A percentile compares a stretch with the other conserved stretches of the same genome.
phyloP scores from a whole-genome alignment of 2,329 filamentous ascomycete genomes.

The Rutstroemia sp. region DNA sequence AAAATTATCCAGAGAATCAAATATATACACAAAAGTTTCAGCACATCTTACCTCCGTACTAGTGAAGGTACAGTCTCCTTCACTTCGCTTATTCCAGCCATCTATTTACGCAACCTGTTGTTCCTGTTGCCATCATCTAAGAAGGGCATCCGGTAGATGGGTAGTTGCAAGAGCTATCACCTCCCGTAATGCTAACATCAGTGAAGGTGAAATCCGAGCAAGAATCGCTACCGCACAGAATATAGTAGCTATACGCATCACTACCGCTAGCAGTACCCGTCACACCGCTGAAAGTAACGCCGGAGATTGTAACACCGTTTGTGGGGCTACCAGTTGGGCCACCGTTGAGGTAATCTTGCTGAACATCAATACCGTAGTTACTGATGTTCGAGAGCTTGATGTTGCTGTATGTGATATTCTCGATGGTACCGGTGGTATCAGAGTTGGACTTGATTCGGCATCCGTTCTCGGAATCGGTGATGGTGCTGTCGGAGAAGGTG shows the following conservation, averaged over 20 bases:
- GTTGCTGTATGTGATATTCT: slow-evolving; percentile 43
- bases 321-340: slow-evolving; percentile 21
- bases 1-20: no score
- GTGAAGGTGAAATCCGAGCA: slow-evolving; percentile 29
- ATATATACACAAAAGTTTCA: no score
- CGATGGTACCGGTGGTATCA: slow-evolving; percentile 34
- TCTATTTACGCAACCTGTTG: no score
- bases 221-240: slow-evolving; percentile 46
- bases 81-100: no score
- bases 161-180: background rate
- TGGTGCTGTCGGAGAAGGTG: slow-evolving; percentile 39
- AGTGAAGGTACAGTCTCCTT: no score
- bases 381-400: slow-evolving; percentile 44
- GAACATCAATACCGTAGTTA: slow-evolving; percentile 41
- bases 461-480: slow-evolving; percentile 46
- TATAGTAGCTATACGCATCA: slow-evolving; percentile 37
- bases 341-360: slow-evolving; percentile 44
- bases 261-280: slow-evolving; percentile 33
- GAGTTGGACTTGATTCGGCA: slow-evolving; percentile 32
- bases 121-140: background rate
- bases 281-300: slow-evolving; percentile 38
- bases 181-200: background rate
- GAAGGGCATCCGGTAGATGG: background rate
- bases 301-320: slow-evolving; percentile 42
- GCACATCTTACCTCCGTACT: no score